Evolutionary conservation across 768 basidiomycete genomes (phyloP).

Genomic region (Grammothele lineata): DNA sequence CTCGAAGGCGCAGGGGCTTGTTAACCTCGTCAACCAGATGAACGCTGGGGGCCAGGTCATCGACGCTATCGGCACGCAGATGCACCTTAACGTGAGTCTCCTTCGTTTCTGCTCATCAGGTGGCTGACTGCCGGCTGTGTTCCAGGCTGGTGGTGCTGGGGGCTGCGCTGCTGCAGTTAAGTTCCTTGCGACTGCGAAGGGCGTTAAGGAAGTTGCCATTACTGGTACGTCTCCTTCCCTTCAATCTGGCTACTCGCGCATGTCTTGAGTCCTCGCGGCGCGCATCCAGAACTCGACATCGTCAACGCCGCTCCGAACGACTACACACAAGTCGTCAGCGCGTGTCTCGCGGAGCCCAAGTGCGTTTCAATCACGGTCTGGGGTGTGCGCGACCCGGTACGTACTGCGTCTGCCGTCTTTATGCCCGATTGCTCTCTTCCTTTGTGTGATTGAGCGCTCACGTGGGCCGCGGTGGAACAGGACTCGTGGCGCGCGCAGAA

Average conservation of each 20-base stretch:
- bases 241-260: background rate
- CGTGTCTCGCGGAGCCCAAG: conserved; percentile 37
- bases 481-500: conserved; percentile 44
- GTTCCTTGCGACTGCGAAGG: conserved; percentile 35
- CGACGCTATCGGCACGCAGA: conserved; percentile 48
- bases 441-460: no score
- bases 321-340: conserved; percentile 41
- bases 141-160: conserved; percentile 36
- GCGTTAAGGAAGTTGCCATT: conserved; percentile 40
- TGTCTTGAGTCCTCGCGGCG: background rate
- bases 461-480: conserved; percentile 13
- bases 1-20: conserved; percentile 36
- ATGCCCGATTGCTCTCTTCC: no score
- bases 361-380: conserved; percentile 48
- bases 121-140: background rate
- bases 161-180: conserved; percentile 41
- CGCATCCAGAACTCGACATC: conserved; percentile 21
- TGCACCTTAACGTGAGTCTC: conserved; percentile 30
- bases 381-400: conserved; percentile 44
- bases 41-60: conserved; percentile 38
- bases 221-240: conserved; percentile 31
- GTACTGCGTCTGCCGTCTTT: background rate
- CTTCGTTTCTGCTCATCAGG: background rate
- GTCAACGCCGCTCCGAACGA: conserved; percentile 33
- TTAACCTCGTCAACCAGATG: conserved; percentile 38